Evolutionary conservation across 768 basidiomycete genomes (phyloP).

Genomic region (Collybia sp.): DNA sequence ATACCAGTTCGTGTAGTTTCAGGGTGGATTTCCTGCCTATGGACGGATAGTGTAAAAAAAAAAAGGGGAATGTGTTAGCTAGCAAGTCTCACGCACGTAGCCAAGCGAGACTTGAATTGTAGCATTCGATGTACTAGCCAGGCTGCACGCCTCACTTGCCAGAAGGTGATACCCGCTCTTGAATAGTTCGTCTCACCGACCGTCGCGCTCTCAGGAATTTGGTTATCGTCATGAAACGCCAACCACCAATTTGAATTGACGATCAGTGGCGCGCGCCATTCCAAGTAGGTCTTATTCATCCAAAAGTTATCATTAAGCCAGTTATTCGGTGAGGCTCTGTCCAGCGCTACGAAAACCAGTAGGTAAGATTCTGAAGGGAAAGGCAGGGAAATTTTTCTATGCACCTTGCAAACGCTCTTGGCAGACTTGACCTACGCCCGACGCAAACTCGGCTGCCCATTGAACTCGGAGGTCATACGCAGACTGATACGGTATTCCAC

Average conservation of each 20-base stretch:
- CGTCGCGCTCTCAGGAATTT: constrained; percentile 43
- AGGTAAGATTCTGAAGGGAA: constrained; percentile 1
- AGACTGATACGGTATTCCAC: constrained; percentile 43
- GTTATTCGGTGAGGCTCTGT: constrained; percentile 78
- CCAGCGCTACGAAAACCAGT: constrained; percentile 54
- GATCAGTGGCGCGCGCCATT: constrained; percentile 80
- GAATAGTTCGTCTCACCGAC: constrained; percentile 31
- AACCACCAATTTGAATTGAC: constrained; percentile 98
- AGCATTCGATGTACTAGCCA: constrained; percentile 74
- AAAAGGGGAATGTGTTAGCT: neutral
- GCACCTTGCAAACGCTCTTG: constrained; percentile 75
- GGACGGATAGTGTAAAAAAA: constrained; percentile 7
- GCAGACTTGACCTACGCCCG: constrained; percentile 60
- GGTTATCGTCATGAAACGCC: constrained; percentile 70
- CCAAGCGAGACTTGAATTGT: constrained; percentile 64
- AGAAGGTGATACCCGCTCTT: constrained; percentile 53
- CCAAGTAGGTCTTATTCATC: constrained; percentile 83
- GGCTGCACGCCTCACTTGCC: constrained; percentile 84
- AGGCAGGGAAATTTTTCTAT: constrained; percentile 12
- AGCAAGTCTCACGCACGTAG: constrained; percentile 36
- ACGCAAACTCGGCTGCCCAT: constrained; percentile 66
- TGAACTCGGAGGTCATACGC: constrained; percentile 51
- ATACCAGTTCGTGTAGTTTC: constrained; percentile 70
- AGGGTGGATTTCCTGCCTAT: constrained; percentile 64
- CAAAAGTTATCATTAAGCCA: constrained; percentile 96